Evolutionary conservation across 345 rosid genomes (phyloP).

Genomic region (Linum usitatissimum): DNA sequence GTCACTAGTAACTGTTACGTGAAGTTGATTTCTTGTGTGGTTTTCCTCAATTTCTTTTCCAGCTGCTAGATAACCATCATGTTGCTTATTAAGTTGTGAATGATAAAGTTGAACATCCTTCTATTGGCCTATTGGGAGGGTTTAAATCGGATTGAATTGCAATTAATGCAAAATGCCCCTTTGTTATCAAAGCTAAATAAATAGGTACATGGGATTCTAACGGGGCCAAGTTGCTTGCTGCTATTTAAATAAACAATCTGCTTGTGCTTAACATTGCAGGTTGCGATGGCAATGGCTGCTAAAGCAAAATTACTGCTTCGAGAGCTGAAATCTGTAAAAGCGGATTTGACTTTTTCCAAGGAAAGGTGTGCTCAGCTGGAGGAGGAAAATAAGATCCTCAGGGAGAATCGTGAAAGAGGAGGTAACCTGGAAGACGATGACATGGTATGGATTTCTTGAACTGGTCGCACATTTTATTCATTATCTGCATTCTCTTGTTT

Average conservation of each 20-base stretch:
- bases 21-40: constrained; percentile 19
- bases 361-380: constrained; percentile 29
- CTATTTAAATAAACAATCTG: constrained; percentile 11
- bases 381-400: constrained; percentile 25
- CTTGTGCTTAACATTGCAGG: constrained; percentile 22
- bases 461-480: not conserved
- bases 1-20: constrained; percentile 28
- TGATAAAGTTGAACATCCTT: not conserved
- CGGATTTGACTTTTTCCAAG: constrained; percentile 29
- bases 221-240: not conserved
- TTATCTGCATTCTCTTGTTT: not conserved
- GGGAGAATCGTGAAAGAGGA: constrained; percentile 23
- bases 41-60: not conserved
- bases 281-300: constrained; percentile 34
- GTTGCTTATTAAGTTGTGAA: not conserved
- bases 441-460: constrained; percentile 12
- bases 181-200: not conserved
- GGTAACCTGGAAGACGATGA: constrained; percentile 25
- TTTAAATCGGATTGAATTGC: not conserved
- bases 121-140: not conserved
- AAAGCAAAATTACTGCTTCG: constrained; percentile 28
- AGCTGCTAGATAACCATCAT: not conserved
- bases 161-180: not conserved
- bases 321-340: constrained; percentile 29
- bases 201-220: not conserved